These are phyloP conservation scores for Tilletia horrida DNA, from an alignment of 1,284 basidiomycete species.

Conservation along the genomic window DNA sequence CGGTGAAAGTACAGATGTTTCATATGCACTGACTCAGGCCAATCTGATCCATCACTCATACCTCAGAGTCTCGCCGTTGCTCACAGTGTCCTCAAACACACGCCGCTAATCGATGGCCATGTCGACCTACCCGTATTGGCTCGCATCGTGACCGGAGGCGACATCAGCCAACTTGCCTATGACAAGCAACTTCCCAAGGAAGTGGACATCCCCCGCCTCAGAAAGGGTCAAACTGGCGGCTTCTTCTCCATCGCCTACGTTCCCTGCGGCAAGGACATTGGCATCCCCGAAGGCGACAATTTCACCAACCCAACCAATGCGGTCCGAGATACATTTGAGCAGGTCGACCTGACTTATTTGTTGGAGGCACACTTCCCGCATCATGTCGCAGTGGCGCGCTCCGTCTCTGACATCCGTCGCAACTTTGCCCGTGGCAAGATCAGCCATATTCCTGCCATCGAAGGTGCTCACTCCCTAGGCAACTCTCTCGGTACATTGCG, in stretches of 20 bases:
- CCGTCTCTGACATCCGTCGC: neutral
- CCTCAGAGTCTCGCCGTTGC: constrained; percentile 14
- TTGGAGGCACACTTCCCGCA: constrained; percentile 26
- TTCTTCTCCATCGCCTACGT: constrained; percentile 40
- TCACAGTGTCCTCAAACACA: neutral
- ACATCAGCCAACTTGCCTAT: constrained; percentile 30
- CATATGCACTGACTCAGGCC: too few species aligned
- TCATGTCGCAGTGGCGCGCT: constrained; percentile 14
- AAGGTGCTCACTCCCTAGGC: constrained; percentile 26
- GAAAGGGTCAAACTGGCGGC: constrained; percentile 30
- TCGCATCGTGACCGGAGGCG: constrained; percentile 28
- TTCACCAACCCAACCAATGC: constrained; percentile 29
- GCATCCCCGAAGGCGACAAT: constrained; percentile 23
- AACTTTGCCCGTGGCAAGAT: constrained; percentile 2
- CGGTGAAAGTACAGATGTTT: too few species aligned
- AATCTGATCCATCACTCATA: neutral
- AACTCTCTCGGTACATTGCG: constrained; percentile 26
- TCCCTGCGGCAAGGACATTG: constrained; percentile 26
- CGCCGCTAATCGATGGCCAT: constrained; percentile 36
- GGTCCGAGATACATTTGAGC: constrained; percentile 32
- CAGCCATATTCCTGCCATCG: constrained; percentile 22
- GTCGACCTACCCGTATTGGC: constrained; percentile 35
- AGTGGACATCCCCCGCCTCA: constrained; percentile 35
- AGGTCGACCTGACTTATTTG: constrained; percentile 35
- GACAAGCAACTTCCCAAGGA: constrained; percentile 30